Evolutionary conservation across 2,329 filamentous ascomycete genomes (phyloP).

Genomic region (Diaporthe sp.): DNA sequence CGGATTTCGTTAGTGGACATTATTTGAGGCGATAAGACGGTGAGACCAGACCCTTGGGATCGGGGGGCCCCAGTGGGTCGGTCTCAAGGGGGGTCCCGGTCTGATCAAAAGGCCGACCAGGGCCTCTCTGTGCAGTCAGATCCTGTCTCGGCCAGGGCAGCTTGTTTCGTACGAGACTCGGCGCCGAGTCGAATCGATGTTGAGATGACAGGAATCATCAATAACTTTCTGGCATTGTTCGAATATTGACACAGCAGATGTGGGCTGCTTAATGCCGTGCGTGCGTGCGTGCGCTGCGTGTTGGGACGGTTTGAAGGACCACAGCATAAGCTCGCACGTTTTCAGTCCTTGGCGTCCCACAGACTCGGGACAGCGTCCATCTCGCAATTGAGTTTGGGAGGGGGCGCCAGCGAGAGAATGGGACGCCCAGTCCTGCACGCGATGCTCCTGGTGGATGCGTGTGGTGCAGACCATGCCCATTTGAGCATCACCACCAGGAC

Average conservation of each 20-base stretch:
- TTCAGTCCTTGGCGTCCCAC: constrained; percentile 28
- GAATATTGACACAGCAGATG: constrained; percentile 1
- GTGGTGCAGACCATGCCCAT: constrained; percentile 9
- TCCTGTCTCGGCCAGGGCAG: not conserved
- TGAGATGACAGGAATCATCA: not conserved
- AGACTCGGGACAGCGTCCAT: constrained; percentile 26
- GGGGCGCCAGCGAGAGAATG: constrained; percentile 1
- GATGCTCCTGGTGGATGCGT: not conserved
- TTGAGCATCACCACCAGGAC: constrained; percentile 17
- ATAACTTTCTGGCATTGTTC: not conserved
- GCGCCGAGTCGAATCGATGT: not conserved
- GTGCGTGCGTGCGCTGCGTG: constrained; percentile 26
- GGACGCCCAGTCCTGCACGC: constrained; percentile 1
- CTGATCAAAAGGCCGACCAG: constrained; percentile 15
- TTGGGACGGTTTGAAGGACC: constrained; percentile 5
- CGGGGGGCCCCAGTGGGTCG: not conserved
- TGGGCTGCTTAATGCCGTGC: constrained; percentile 20
- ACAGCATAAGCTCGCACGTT: constrained; percentile 31
- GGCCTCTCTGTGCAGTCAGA: not conserved
- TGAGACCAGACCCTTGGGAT: not conserved
- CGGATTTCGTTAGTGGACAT: constrained; percentile 3
- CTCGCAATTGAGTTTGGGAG: constrained; percentile 28
- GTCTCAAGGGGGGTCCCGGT: constrained; percentile 16
- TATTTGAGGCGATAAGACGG: constrained; percentile 16
- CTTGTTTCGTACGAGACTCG: constrained; percentile 29